Evolutionary conservation across 2,329 filamentous ascomycete species (phyloP).

Genomic region (Fusarium liriodendri): DNA sequence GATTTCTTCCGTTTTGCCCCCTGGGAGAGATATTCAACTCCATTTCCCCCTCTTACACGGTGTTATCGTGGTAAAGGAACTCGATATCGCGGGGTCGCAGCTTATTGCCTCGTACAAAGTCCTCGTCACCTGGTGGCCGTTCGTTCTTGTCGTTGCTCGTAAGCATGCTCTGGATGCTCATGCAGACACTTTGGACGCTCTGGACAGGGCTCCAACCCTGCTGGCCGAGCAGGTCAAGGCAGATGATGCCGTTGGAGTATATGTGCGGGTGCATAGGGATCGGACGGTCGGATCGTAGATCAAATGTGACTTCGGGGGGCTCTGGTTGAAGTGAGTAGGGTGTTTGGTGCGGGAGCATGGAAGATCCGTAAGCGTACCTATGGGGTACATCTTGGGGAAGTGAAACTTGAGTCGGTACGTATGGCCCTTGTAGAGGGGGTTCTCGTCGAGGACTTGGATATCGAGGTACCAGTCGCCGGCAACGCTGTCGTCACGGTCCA

Average conservation of each 20-base stretch:
- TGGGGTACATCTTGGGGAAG: conserved; percentile 88
- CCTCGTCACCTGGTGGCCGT: conserved; percentile 87
- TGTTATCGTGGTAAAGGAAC: conserved; percentile 94
- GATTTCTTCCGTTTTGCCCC: background rate
- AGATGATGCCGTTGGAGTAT: conserved; percentile 99
- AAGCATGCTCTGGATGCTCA: conserved; percentile 98
- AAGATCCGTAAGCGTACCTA: conserved; percentile 69
- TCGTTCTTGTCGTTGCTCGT: conserved; percentile 95
- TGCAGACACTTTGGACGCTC: conserved; percentile 95
- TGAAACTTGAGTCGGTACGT: conserved; percentile 88
- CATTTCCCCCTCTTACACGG: conserved; percentile 60
- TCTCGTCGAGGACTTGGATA: conserved; percentile 88
- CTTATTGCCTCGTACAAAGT: conserved; percentile 86
- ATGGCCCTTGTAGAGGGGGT: conserved; percentile 86
- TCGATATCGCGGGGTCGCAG: conserved; percentile 87
- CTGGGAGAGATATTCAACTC: background rate
- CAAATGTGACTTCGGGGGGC: conserved; percentile 93
- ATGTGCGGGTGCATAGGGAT: conserved; percentile 98
- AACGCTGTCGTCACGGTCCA: conserved; percentile 83
- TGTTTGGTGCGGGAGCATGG: background rate
- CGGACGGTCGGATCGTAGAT: conserved; percentile 69
- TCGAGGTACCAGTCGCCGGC: conserved; percentile 86
- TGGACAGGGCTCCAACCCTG: conserved; percentile 97
- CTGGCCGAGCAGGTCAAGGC: conserved; percentile 87
- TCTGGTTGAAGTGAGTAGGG: conserved; percentile 63